These are phyloP conservation scores for Rhizophagus sp. DNA, from an alignment of 192 early-diverging fungal species.

Conservation along the genomic window DNA sequence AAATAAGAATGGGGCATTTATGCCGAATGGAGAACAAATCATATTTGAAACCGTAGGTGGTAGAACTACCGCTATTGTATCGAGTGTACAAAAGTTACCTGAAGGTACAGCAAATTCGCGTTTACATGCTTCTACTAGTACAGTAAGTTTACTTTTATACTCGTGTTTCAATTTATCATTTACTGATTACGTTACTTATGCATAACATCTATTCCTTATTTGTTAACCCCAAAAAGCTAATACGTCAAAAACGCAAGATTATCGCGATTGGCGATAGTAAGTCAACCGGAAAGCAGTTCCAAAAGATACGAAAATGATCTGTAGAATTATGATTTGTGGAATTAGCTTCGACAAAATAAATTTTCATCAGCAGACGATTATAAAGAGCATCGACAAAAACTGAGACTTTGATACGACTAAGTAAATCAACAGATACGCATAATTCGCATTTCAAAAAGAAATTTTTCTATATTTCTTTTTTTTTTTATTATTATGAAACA, in stretches of 20 bases:
- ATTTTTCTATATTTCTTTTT: too few relatives aligned
- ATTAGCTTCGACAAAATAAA: too few relatives aligned
- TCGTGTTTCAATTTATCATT: not conserved
- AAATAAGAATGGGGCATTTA: conserved; percentile 37
- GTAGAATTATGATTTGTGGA: too few relatives aligned
- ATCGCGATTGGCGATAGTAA: not conserved
- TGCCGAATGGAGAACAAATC: conserved; percentile 61
- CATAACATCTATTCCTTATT: not conserved
- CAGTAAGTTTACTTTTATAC: not conserved
- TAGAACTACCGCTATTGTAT: conserved; percentile 64
- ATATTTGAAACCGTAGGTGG: conserved; percentile 72
- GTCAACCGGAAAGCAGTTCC: not conserved
- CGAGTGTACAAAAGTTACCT: conserved; percentile 54
- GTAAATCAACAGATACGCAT: too few relatives aligned
- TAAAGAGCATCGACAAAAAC: too few relatives aligned
- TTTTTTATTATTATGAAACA: too few relatives aligned
- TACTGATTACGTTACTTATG: not conserved
- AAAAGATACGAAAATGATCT: too few relatives aligned
- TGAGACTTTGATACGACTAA: too few relatives aligned
- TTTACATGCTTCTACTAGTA: not conserved
- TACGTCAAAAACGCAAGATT: not conserved
- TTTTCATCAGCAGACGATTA: too few relatives aligned
- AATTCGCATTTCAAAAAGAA: too few relatives aligned
- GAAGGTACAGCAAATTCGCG: not conserved
- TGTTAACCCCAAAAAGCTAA: not conserved